A percentile compares a stretch with the other conserved stretches of the same genome.
Conservation (phyloP, 805 yeast species). For the Allodekkera sacchari region DNA sequence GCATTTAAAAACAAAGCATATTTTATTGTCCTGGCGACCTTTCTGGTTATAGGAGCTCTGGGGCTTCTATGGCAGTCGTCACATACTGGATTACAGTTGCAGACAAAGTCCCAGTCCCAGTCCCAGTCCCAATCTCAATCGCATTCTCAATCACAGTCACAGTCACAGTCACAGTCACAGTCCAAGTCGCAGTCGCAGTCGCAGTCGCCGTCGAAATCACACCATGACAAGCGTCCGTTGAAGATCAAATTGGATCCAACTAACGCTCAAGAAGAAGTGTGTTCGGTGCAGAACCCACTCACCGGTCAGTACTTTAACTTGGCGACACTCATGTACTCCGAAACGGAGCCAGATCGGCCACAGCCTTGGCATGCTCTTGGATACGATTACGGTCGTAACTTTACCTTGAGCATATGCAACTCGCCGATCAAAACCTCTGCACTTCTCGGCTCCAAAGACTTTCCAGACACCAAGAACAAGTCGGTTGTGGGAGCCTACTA, state of each 20-base stretch:
- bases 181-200: background rate
- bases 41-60: too few species aligned
- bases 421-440: constrained; percentile 32
- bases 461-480: constrained; percentile 27
- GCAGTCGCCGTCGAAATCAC: too few species aligned
- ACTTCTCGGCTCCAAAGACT: constrained; percentile 21
- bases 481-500: constrained; percentile 51
- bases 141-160: too few species aligned
- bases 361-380: constrained; percentile 65
- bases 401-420: constrained; percentile 66
- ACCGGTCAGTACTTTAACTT: constrained; percentile 41
- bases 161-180: background rate
- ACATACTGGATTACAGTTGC: too few species aligned
- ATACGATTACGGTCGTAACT: constrained; percentile 60
- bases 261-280: too few species aligned
- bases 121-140: too few species aligned
- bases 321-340: constrained; percentile 27
- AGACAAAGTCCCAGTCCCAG: too few species aligned
- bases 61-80: too few species aligned
- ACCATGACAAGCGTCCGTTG: too few species aligned
- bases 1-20: too few species aligned
- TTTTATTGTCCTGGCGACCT: too few species aligned
- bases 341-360: constrained; percentile 19
- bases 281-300: constrained; percentile 34
- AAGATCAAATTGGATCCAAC: too few species aligned